Evolutionary conservation across 768 basidiomycete species (phyloP), one percentile per base, ranked within the genome.

Genomic region (Lactarius pseudohatsudake): DNA sequence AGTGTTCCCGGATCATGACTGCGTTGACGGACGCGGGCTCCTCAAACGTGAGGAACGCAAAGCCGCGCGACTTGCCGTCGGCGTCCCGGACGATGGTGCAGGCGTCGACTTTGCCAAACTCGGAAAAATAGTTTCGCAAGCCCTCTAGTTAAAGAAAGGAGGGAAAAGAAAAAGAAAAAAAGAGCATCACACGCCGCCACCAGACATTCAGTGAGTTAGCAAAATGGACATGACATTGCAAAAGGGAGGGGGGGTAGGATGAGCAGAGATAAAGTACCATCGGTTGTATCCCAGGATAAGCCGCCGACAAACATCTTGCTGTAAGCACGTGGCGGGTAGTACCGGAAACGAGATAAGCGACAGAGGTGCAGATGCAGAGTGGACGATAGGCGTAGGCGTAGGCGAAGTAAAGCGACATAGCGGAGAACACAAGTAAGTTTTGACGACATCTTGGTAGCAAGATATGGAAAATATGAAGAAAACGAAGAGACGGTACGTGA

Each of bases 301-400:
- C 97, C 97, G 69, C 97, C 97, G 76, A 99, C 95, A 79, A 99
- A 99, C 97, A 98, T 98, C 85, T 99, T 98, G 79, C 97, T 98
- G 82, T 77, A 80, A 65, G 38, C 57, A 64, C 13, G 67, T 62
- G 62, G 61, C 61, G 55, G 50, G 54, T 56, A 69, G 56, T 60
- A 66, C 68, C 69, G 47, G 43, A 70, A 65, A 34, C 26, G 56
- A 60, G 63, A 41, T 69, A 64, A 58, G 41, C 55, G 66, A 68
- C 64, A 71, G 67, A 55, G 61, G 66, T 59, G 66, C 57, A 64
- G 66, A 67, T 64, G 66, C 70, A 70, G 62, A 67, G 62, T 55
- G 57, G 65, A 59, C 57, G 41, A 47, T 60, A n/a, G 59, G 68
- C 57, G 59, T 56, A 56, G 61, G 69, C 62, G 62, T 56, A 56